These are phyloP conservation scores for Debaryomyces tyrocola DNA, from an alignment of 805 yeast genomes.

Conservation along the genomic window DNA sequence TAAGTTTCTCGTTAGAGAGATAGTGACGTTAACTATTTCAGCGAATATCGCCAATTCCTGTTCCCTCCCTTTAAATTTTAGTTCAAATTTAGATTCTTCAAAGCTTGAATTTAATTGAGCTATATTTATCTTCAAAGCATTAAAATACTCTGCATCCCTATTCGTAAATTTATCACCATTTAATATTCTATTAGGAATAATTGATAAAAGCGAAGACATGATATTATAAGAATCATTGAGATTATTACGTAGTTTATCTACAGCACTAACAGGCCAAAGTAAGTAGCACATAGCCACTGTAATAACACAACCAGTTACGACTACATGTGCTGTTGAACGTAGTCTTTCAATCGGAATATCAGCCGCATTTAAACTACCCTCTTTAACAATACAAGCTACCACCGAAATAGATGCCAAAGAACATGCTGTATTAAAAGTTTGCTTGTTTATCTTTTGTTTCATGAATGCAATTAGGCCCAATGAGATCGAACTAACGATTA, in stretches of 20 bases:
- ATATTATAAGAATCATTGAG: slow-evolving; percentile 53
- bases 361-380: slow-evolving; percentile 64
- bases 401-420: slow-evolving; percentile 71
- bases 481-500: slow-evolving; percentile 52
- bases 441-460: slow-evolving; percentile 66
- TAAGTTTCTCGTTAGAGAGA: slow-evolving; percentile 53
- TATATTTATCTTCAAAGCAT: slow-evolving; percentile 41
- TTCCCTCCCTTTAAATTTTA: slow-evolving; percentile 54
- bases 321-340: slow-evolving; percentile 55
- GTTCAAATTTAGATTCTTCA: slow-evolving; percentile 65
- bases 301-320: slow-evolving; percentile 57
- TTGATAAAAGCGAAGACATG: slow-evolving; percentile 50
- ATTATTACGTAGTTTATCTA: slow-evolving; percentile 39
- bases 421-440: slow-evolving; percentile 79
- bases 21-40: slow-evolving; percentile 51
- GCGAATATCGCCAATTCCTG: slow-evolving; percentile 47
- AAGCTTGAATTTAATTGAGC: slow-evolving; percentile 38
- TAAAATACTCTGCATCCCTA: slow-evolving; percentile 37
- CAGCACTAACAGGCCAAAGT: slow-evolving; percentile 65
- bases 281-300: slow-evolving; percentile 62
- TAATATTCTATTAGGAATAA: slow-evolving; percentile 49
- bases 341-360: slow-evolving; percentile 56
- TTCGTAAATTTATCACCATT: slow-evolving; percentile 46
- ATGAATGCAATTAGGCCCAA: slow-evolving; percentile 67
- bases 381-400: slow-evolving; percentile 70